Conservation (phyloP, 305 asterid species). For the Fraxinus baroniana region DNA sequence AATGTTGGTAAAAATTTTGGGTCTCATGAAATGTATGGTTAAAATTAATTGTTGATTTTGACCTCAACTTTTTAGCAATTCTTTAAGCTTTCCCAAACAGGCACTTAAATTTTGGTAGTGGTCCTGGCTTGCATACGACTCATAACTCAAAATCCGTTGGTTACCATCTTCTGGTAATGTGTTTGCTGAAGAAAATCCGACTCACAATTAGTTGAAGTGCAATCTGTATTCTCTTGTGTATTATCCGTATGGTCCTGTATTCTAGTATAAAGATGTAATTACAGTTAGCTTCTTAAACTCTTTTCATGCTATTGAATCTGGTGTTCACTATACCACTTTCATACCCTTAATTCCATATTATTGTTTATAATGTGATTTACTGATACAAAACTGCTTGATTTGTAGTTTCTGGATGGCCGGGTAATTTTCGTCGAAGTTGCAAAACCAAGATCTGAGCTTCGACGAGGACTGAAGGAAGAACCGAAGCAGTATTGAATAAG, state of each 20-base stretch:
- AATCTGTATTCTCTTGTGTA: neutral
- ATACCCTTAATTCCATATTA: neutral
- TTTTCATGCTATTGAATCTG: neutral
- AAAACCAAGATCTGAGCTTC: constrained; percentile 36
- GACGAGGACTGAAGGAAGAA: constrained; percentile 23
- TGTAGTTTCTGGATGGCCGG: constrained; percentile 17
- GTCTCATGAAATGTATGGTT: neutral
- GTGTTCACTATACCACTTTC: neutral
- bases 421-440: constrained; percentile 57
- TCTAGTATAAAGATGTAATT: neutral
- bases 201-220: neutral
- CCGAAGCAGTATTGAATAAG: neutral
- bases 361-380: neutral
- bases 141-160: neutral
- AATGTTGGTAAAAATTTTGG: neutral
- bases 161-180: neutral
- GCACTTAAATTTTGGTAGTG: neutral
- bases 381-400: neutral
- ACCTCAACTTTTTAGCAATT: neutral
- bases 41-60: neutral
- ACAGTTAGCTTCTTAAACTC: neutral
- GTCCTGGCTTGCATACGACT: neutral
- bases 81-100: neutral
- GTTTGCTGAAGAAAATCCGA: neutral
- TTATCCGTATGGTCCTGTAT: neutral